Conservation (phyloP, 352 stramenopile genomes). For the Phytophthora melonis region DNA sequence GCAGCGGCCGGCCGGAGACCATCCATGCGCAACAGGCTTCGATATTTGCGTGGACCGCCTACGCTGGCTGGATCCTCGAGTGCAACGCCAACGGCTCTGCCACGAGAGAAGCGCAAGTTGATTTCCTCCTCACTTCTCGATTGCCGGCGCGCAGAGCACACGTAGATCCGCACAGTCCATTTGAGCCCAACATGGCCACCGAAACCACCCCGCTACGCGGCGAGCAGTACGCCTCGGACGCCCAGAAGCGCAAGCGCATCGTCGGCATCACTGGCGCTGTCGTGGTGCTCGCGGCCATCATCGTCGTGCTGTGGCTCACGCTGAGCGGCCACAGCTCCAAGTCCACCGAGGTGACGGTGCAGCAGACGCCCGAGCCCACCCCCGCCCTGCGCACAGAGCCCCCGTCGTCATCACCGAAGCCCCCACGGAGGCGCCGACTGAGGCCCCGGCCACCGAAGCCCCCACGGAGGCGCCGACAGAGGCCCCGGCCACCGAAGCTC, state of each 20-base stretch:
- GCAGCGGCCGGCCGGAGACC: neutral
- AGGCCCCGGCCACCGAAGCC: neutral
- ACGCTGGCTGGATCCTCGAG: neutral
- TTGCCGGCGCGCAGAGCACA: slow-evolving; percentile 19
- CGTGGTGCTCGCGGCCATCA: slow-evolving; percentile 37
- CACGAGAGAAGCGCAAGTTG: neutral
- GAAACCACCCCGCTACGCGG: slow-evolving; percentile 42
- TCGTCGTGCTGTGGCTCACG: slow-evolving; percentile 44
- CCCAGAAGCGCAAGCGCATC: slow-evolving; percentile 47
- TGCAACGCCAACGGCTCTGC: slow-evolving; percentile 10
- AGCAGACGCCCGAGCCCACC: slow-evolving; percentile 32
- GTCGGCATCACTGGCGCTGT: slow-evolving; percentile 41
- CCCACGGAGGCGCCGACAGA: slow-evolving; percentile 14
- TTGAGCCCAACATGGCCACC: slow-evolving; percentile 27
- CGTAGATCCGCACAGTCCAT: neutral
- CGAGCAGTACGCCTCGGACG: slow-evolving; percentile 38
- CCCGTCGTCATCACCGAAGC: slow-evolving; percentile 28
- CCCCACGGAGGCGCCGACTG: neutral
- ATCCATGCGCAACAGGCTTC: slow-evolving; percentile 14
- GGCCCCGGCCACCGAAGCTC: neutral
- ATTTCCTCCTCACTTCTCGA: slow-evolving; percentile 30
- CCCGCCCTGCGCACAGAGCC: slow-evolving; percentile 31
- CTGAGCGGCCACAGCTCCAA: slow-evolving; percentile 44
- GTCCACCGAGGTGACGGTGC: slow-evolving; percentile 25
- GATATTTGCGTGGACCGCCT: slow-evolving; percentile 28